Evolutionary conservation across 2,329 filamentous ascomycete genomes (phyloP).

Genomic region (Xylaria digitata): DNA sequence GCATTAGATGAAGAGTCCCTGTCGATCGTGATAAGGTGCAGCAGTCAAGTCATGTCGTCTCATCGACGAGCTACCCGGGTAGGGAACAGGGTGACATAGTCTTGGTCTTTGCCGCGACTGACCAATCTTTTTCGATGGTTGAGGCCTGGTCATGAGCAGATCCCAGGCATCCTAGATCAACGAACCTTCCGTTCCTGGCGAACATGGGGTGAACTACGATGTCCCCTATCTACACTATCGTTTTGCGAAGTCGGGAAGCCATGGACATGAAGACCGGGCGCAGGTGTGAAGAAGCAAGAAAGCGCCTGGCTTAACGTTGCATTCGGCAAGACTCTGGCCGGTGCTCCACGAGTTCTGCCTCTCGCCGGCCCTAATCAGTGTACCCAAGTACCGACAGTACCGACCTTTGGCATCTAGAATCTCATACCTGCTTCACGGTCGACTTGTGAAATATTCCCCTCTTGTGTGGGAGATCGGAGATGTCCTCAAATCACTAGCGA

Average conservation of each 20-base stretch:
- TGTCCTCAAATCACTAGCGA: too few relatives aligned
- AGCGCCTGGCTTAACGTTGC: conserved; percentile 37
- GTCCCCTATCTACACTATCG: conserved; percentile 26
- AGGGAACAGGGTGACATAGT: conserved; percentile 39
- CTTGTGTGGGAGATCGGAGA: too few relatives aligned
- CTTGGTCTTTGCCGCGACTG: conserved; percentile 32
- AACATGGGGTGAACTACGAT: conserved; percentile 34
- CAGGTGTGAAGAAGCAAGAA: conserved; percentile 19
- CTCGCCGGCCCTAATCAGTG: background rate
- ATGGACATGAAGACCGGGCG: background rate
- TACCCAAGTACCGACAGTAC: background rate
- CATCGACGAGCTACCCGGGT: conserved; percentile 30
- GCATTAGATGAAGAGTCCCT: conserved; percentile 26
- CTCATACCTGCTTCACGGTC: too few relatives aligned
- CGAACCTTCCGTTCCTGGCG: conserved; percentile 48
- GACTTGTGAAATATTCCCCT: too few relatives aligned
- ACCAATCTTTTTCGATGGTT: conserved; percentile 15
- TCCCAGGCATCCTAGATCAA: conserved; percentile 32
- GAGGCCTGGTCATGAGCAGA: conserved; percentile 32
- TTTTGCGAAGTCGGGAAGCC: conserved; percentile 36
- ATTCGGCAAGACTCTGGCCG: conserved; percentile 32
- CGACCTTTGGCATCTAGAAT: background rate
- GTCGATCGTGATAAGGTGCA: conserved; percentile 40
- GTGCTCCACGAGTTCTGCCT: conserved; percentile 18
- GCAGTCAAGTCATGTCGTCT: conserved; percentile 26